These are phyloP conservation scores for Solanum paucissectum DNA, from an alignment of 257 asterid species.

Conservation along the genomic window DNA sequence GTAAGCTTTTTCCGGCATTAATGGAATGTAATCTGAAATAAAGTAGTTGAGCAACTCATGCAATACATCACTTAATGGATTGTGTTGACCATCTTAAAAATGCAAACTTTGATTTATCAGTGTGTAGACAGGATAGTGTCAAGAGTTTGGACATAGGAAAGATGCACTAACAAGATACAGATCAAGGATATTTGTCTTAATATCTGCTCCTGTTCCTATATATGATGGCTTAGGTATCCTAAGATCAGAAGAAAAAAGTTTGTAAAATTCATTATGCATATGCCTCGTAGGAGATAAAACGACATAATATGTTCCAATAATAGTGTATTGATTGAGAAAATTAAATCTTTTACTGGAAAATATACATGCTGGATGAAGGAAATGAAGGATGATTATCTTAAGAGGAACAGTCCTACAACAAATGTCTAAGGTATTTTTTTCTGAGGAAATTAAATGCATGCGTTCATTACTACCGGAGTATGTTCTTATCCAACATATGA, in stretches of 20 bases:
- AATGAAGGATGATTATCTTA: background rate
- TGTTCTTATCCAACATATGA: background rate
- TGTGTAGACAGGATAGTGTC: background rate
- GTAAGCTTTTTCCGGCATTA: background rate
- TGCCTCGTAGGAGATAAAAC: background rate
- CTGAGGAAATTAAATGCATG: background rate
- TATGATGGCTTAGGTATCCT: background rate
- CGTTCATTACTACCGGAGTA: background rate
- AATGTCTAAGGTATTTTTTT: background rate
- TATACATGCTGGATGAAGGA: background rate
- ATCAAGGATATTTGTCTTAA: background rate
- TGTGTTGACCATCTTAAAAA: background rate
- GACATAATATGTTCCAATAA: background rate
- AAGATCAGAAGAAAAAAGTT: background rate
- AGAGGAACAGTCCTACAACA: background rate
- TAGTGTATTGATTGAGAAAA: background rate
- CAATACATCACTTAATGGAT: background rate
- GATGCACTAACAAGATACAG: background rate
- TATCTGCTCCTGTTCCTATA: background rate
- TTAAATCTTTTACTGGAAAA: background rate
- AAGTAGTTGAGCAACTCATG: background rate
- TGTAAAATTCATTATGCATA: background rate
- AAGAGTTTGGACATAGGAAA: background rate
- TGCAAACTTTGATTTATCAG: background rate
- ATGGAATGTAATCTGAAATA: background rate